Evolutionary conservation across 2,329 filamentous ascomycete genomes (phyloP).

Genomic region (Byssoonygena ceratinophila): DNA sequence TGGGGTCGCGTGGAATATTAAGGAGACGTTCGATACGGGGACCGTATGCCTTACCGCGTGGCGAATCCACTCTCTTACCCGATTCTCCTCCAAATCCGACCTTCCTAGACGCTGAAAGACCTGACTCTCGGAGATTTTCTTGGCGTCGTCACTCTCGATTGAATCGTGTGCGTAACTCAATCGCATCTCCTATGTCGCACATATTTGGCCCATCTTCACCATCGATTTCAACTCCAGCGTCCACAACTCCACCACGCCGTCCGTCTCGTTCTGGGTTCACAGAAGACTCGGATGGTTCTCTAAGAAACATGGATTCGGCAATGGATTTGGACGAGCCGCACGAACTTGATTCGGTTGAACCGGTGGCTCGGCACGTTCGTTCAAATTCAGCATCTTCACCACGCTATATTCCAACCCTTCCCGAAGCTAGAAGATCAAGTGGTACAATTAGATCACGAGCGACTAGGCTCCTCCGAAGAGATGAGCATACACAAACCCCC

Average conservation of each 20-base stretch:
- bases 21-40: conserved; percentile 32
- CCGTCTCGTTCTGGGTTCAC: conserved; percentile 24
- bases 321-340: conserved; percentile 34
- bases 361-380: conserved; percentile 23
- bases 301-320: conserved; percentile 32
- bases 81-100: conserved; percentile 23
- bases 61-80: conserved; percentile 25
- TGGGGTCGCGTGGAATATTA: conserved; percentile 32
- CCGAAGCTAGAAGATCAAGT: conserved; percentile 25
- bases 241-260: conserved; percentile 23
- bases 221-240: conserved; percentile 18
- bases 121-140: conserved; percentile 26
- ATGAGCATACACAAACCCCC: conserved; percentile 54
- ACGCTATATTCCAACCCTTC: conserved; percentile 15
- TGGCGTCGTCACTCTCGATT: conserved; percentile 35
- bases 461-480: conserved; percentile 43
- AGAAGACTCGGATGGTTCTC: conserved; percentile 27
- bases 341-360: conserved; percentile 36
- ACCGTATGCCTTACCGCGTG: conserved; percentile 32
- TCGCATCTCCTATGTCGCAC: conserved; percentile 36
- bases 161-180: conserved; percentile 35
- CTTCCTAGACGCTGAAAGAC: conserved; percentile 22
- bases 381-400: conserved; percentile 8
- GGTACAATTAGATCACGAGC: conserved; percentile 43
- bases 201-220: conserved; percentile 33